These are phyloP conservation scores for Sedum album DNA, from an alignment of 164 flowering plant species.

Conservation along the genomic window DNA sequence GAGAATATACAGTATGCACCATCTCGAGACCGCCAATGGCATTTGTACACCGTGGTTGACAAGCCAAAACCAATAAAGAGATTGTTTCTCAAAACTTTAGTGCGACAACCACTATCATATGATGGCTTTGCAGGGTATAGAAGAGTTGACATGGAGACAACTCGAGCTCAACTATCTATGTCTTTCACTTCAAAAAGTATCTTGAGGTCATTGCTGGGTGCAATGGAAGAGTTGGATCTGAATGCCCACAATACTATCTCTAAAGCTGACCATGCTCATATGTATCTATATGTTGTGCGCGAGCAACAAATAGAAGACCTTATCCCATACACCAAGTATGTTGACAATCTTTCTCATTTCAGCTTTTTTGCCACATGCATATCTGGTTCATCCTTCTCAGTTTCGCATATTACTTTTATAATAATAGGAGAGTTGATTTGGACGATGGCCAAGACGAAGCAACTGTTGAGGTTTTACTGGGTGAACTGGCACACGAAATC, in stretches of 20 bases:
- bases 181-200: slow-evolving; percentile 82
- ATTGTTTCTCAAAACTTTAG: slow-evolving; percentile 91
- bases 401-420: slow-evolving; percentile 13
- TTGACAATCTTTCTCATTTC: not conserved
- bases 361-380: not conserved
- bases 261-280: slow-evolving; percentile 84
- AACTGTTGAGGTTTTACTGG: slow-evolving; percentile 48
- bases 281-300: slow-evolving; percentile 80
- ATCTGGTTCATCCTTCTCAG: not conserved
- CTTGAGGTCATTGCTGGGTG: slow-evolving; percentile 76
- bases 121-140: slow-evolving; percentile 45
- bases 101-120: slow-evolving; percentile 62
- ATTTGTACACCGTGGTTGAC: slow-evolving; percentile 75
- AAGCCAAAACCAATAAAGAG: slow-evolving; percentile 63
- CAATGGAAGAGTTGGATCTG: slow-evolving; percentile 94
- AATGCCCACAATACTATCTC: slow-evolving; percentile 64
- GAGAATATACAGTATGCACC: slow-evolving; percentile 70
- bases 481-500: slow-evolving; percentile 64
- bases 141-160: slow-evolving; percentile 28
- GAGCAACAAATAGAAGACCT: slow-evolving; percentile 84
- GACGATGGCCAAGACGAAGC: slow-evolving; percentile 50
- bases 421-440: slow-evolving; percentile 52
- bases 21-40: slow-evolving; percentile 99
- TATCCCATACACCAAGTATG: slow-evolving; percentile 68
- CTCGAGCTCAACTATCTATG: slow-evolving; percentile 26